Base-by-base conservation (phyloP, 164 flowering plant genomes). In the Protea cynaroides region DNA sequence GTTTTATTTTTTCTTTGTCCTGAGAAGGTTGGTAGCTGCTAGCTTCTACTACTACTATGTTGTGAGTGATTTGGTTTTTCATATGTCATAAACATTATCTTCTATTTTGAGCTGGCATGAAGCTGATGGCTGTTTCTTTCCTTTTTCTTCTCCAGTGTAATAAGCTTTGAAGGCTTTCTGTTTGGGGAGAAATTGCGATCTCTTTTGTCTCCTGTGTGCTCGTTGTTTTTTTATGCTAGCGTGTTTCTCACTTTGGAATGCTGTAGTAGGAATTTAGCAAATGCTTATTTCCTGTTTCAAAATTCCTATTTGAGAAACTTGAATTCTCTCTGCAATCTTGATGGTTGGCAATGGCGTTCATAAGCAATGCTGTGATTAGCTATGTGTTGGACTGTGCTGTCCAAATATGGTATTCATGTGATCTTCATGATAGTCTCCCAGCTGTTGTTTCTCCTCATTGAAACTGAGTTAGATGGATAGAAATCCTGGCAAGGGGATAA, bases 401-500 rank as follows among this genome's bases (percentile, higher is more conserved):
- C 53, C 22, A 40, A 64, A 64, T 17, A 55, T 67, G 59, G 25
- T n/a, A 19, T 22, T 29, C 61, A 29, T 44, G 51, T 55, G 62
- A 58, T 43, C 6, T 36, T 53, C 46, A 44, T 68, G 67, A 61
- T 56, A 34, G 59, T 57, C 57, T 64, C 56, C 17, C 53, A 24
- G 60, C 51, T 40, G 66, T 66, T 67, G 59, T 65, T 66, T 44
- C 64, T 56, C 72, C 65, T 47, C 66, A 36, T 38, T 58, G 11
- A 55, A 56, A 44, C 14, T 58, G 43, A 63, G 24, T 18, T 61
- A 65, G 63, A 82, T 76, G 83, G 86, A 82, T 59, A 77, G 77
- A 59, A 77, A 71, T 62, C 25, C 66, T 17, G 79, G 69, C 36
- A 76, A 68, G 59, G 72, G 71, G 50, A 17, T 21, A 54, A 71